A percentile compares a stretch with the other conserved stretches of the same genome.
These are phyloP conservation scores for Keithomyces neogunnii DNA, from an alignment of 2,329 filamentous ascomycete genomes.

Conservation along the genomic window DNA sequence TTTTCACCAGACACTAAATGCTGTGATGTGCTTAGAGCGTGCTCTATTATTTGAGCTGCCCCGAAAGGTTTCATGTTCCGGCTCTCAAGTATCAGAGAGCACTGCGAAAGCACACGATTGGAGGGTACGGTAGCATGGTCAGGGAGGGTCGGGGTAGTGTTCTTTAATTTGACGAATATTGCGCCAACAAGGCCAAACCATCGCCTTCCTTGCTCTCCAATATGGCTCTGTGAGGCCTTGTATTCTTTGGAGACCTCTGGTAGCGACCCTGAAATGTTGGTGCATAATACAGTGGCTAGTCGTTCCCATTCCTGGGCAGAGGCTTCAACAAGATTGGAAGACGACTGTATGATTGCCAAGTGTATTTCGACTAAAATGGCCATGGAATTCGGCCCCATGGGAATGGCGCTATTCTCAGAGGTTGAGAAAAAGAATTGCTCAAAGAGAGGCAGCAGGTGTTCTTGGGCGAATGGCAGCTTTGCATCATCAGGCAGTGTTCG, in stretches of 20 bases:
- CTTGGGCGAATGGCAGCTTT: slow-evolving; percentile 35
- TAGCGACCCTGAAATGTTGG: slow-evolving; percentile 62
- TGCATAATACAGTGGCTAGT: slow-evolving; percentile 53
- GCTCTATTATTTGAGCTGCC: slow-evolving; percentile 38
- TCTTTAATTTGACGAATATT: slow-evolving; percentile 27
- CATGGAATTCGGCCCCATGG: slow-evolving; percentile 24
- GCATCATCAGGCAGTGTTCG: slow-evolving; percentile 35
- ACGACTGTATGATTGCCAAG: slow-evolving; percentile 31
- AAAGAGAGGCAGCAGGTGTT: slow-evolving; percentile 45
- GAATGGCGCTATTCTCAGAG: slow-evolving; percentile 26
- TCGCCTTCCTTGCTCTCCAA: slow-evolving; percentile 58
- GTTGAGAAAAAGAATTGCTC: slow-evolving; percentile 44
- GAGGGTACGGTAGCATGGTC: slow-evolving; percentile 23
- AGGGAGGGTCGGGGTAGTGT: slow-evolving; percentile 12
- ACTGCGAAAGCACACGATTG: slow-evolving; percentile 20
- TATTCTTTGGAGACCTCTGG: slow-evolving; percentile 78
- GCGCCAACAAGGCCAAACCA: slow-evolving; percentile 54
- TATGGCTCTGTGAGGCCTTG: slow-evolving; percentile 58
- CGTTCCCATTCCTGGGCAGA: slow-evolving; percentile 53
- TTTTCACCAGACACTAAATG: slow-evolving; percentile 29
- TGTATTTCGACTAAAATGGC: slow-evolving; percentile 39
- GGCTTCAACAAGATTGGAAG: slow-evolving; percentile 34
- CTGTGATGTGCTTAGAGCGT: slow-evolving; percentile 27
- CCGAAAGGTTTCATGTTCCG: slow-evolving; percentile 51
- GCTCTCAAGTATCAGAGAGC: slow-evolving; percentile 34